These are phyloP conservation scores for Blastobotrys peoriensis DNA, from an alignment of 805 yeast genomes.

Conservation along the genomic window DNA sequence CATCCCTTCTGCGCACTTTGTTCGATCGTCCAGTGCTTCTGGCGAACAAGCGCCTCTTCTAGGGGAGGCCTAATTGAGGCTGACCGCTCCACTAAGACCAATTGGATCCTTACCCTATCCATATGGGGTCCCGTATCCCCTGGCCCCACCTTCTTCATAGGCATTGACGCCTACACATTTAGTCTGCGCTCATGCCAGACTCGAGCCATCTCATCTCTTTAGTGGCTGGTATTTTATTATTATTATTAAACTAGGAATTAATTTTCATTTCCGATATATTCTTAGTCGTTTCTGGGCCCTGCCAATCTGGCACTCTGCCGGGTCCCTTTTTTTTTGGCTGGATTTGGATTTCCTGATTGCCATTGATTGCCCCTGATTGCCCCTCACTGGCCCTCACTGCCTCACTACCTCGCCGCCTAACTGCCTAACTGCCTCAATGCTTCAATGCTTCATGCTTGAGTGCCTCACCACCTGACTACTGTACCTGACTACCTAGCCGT, in stretches of 20 bases:
- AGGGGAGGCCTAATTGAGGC: neutral
- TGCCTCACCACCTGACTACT: no score
- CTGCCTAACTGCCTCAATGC: no score
- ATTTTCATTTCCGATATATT: no score
- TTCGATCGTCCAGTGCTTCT: neutral
- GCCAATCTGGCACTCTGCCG: no score
- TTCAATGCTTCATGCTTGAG: no score
- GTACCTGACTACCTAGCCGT: no score
- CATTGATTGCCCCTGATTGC: neutral
- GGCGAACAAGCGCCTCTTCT: slow-evolving; percentile 7
- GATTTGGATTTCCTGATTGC: neutral
- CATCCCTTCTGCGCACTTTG: slow-evolving; percentile 2
- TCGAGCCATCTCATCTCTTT: neutral
- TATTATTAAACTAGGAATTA: no score
- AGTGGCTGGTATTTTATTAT: neutral
- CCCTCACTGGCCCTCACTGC: no score
- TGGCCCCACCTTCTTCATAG: neutral
- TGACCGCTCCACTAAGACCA: neutral
- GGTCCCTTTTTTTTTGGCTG: no score
- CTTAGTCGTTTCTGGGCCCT: no score
- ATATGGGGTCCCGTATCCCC: neutral
- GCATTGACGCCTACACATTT: neutral
- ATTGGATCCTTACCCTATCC: neutral
- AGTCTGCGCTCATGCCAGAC: neutral
- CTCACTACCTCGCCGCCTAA: no score